A percentile compares a stretch with the other conserved stretches of the same genome.
These are phyloP conservation scores for Apiospora aurea DNA, from an alignment of 2,329 filamentous ascomycete species.

Conservation along the genomic window DNA sequence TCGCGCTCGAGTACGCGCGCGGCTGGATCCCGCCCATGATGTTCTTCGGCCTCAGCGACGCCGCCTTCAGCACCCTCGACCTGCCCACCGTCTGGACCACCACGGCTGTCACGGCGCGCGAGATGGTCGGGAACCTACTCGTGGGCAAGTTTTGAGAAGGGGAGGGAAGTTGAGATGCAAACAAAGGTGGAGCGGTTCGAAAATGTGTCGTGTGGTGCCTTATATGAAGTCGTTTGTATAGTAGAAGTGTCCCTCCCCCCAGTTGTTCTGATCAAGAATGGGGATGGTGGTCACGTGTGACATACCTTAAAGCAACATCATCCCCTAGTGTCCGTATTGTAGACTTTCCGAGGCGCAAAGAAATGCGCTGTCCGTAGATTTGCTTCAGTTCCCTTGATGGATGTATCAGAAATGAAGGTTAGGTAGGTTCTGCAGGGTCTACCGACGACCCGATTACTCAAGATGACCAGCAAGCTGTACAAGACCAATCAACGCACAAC, in stretches of 20 bases:
- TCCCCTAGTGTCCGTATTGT: too few relatives aligned
- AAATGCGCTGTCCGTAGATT: too few relatives aligned
- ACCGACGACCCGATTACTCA: too few relatives aligned
- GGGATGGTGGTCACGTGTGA: too few relatives aligned
- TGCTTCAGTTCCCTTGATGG: too few relatives aligned
- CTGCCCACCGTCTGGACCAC: constrained; percentile 83
- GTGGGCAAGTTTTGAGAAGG: constrained; percentile 70
- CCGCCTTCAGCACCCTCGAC: constrained; percentile 81
- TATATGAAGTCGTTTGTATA: background rate
- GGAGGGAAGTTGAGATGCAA: background rate
- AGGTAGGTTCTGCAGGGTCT: too few relatives aligned
- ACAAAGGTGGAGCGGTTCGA: background rate
- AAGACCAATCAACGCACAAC: too few relatives aligned
- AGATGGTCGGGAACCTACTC: constrained; percentile 79
- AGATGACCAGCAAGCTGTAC: too few relatives aligned
- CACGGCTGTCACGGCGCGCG: constrained; percentile 72
- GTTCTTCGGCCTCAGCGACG: constrained; percentile 86
- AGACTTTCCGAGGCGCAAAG: too few relatives aligned
- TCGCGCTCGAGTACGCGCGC: constrained; percentile 82
- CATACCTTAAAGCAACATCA: too few relatives aligned
- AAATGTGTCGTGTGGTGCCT: background rate
- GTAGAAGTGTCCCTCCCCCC: background rate
- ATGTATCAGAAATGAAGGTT: too few relatives aligned
- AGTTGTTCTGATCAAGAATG: background rate
- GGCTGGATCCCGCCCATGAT: constrained; percentile 96